These are phyloP conservation scores for Andrographis paniculata DNA, from an alignment of 305 asterid species.

Conservation along the genomic window DNA sequence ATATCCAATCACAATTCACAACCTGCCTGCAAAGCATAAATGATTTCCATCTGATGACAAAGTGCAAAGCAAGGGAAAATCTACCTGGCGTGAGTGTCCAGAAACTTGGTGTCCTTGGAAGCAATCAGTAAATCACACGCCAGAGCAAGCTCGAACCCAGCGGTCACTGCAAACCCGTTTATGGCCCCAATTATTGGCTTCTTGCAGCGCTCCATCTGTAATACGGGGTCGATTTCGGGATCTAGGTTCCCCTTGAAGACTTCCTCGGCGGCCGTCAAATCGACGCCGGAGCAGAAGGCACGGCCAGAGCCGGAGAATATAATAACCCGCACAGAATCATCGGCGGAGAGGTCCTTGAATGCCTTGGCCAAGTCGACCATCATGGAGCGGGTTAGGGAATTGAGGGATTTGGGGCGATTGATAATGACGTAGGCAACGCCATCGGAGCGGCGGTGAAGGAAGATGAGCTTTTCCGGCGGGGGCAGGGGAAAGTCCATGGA, in stretches of 20 bases:
- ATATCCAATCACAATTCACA: no score
- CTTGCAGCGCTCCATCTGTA: constrained; percentile 74
- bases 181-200: constrained; percentile 90
- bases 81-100: constrained; percentile 93
- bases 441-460: constrained; percentile 37
- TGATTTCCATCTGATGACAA: no score
- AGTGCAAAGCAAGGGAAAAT: background rate
- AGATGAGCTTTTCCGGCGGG: constrained; percentile 51
- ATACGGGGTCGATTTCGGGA: constrained; percentile 61
- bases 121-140: constrained; percentile 89
- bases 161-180: constrained; percentile 86
- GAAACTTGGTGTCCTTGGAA: constrained; percentile 74
- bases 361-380: constrained; percentile 51
- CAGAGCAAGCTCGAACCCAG: constrained; percentile 85
- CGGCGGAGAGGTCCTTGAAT: constrained; percentile 44
- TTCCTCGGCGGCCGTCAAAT: constrained; percentile 81
- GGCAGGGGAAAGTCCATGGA: constrained; percentile 17
- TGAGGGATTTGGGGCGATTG: constrained; percentile 79
- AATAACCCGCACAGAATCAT: constrained; percentile 60
- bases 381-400: constrained; percentile 69
- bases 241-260: constrained; percentile 86
- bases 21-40: no score
- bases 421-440: constrained; percentile 64
- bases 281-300: constrained; percentile 89
- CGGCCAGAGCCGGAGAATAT: constrained; percentile 74